Percentiles rank a stretch among this genome's conserved stretches.
These are phyloP conservation scores for Jamesozyma gamospora DNA, from an alignment of 805 yeast species.

Conservation along the genomic window DNA sequence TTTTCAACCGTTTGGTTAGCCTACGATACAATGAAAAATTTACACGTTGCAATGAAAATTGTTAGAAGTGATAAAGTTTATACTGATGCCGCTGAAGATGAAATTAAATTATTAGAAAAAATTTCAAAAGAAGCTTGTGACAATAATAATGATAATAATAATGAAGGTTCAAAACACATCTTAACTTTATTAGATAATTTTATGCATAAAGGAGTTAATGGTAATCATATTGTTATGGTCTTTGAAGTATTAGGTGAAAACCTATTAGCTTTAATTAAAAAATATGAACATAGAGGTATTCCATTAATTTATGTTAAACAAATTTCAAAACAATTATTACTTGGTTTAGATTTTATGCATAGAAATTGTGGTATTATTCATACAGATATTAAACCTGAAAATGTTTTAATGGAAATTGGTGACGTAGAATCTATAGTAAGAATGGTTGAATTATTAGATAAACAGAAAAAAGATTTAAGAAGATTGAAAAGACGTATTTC, in stretches of 20 bases:
- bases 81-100: conserved; percentile 91
- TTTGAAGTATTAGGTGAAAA: conserved; percentile 96
- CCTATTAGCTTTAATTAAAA: conserved; percentile 68
- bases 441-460: conserved; percentile 53
- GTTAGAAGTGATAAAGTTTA: conserved; percentile 86
- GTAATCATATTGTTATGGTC: conserved; percentile 91
- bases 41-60: conserved; percentile 88
- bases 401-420: conserved; percentile 69
- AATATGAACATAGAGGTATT: conserved; percentile 70
- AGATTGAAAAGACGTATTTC: conserved; percentile 34
- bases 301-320: conserved; percentile 70
- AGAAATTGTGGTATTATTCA: conserved; percentile 60
- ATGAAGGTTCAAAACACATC: conserved; percentile 70
- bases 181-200: conserved; percentile 77
- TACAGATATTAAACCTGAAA: conserved; percentile 71
- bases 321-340: conserved; percentile 65
- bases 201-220: conserved; percentile 81
- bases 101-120: conserved; percentile 66
- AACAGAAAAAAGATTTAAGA: conserved; percentile 36
- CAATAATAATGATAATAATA: conserved; percentile 17
- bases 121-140: conserved; percentile 34
- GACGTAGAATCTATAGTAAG: conserved; percentile 71
- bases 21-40: conserved; percentile 38
- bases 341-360: conserved; percentile 59
- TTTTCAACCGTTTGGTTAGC: conserved; percentile 95